A percentile compares a stretch with the other conserved stretches of the same genome.
Conservation (phyloP, 2,329 filamentous ascomycete species). For the Aspergillus fumigatiaffinis region DNA sequence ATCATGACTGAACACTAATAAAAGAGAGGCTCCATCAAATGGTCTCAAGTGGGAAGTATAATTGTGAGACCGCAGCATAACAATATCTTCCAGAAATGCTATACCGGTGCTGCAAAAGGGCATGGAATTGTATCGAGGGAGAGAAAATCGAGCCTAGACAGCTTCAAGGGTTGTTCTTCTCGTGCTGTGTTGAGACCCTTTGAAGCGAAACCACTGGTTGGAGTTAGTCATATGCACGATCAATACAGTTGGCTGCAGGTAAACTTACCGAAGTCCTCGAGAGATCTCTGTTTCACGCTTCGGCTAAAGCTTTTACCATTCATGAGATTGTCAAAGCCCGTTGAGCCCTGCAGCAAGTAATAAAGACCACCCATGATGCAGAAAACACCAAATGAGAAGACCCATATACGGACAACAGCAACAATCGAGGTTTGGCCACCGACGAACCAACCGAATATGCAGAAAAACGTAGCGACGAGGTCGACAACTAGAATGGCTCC, state of each 20-base stretch:
- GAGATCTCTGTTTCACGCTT: slow-evolving; percentile 72
- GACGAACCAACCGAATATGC: slow-evolving; percentile 79
- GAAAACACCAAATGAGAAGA: slow-evolving; percentile 88
- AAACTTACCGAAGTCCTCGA: slow-evolving; percentile 83
- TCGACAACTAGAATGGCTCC: slow-evolving; percentile 79
- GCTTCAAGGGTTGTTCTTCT: slow-evolving; percentile 58
- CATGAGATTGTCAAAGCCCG: slow-evolving; percentile 87
- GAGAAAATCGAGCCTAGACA: background rate
- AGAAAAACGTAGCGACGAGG: slow-evolving; percentile 79
- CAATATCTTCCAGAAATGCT: background rate
- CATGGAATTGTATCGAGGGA: background rate
- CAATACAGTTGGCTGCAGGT: background rate
- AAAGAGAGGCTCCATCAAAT: background rate
- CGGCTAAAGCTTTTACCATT: slow-evolving; percentile 82
- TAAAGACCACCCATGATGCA: slow-evolving; percentile 74
- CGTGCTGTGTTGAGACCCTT: slow-evolving; percentile 86
- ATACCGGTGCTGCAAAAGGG: background rate
- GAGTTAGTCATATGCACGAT: slow-evolving; percentile 45
- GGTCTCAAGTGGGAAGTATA: background rate
- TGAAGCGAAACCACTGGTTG: slow-evolving; percentile 75
- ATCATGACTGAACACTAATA: background rate
- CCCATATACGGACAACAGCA: slow-evolving; percentile 82
- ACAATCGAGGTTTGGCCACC: slow-evolving; percentile 69
- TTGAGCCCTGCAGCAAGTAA: slow-evolving; percentile 77
- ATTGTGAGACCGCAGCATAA: background rate